Conservation (phyloP, 371 early-diverging fungal species). For the Haplosporangium sp. region DNA sequence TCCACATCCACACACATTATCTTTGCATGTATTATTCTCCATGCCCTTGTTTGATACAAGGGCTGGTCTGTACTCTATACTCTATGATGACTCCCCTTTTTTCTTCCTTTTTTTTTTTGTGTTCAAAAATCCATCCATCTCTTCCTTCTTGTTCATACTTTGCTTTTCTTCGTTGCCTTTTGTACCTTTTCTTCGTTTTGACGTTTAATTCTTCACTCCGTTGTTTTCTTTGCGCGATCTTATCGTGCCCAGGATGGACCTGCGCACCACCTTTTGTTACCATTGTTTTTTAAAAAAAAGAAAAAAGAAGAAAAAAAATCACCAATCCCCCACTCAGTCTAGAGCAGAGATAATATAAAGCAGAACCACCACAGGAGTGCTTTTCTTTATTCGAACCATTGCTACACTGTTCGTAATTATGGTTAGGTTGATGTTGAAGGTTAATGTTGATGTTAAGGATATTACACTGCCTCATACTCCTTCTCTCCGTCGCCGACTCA, state of each 20-base stretch:
- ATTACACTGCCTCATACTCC: no score
- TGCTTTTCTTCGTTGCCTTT: neutral
- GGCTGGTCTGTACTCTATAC: conserved; percentile 4
- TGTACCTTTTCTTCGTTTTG: neutral
- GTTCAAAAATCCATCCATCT: conserved; percentile 7
- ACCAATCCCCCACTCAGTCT: neutral
- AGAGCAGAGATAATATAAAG: conserved; percentile 5
- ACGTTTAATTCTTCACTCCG: neutral
- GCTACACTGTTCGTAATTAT: no score
- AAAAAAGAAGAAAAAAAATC: conserved; percentile 5
- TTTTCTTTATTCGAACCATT: no score
- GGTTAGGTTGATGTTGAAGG: neutral
- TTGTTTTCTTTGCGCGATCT: neutral
- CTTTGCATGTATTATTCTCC: conserved; percentile 16
- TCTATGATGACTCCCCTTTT: conserved; percentile 24
- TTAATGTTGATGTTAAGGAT: neutral
- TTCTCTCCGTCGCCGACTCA: neutral
- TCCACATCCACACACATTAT: conserved; percentile 1
- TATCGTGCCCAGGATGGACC: neutral
- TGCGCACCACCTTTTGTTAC: neutral
- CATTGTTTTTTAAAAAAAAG: conserved; percentile 1
- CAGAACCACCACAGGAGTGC: no score
- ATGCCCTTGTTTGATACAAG: conserved; percentile 2
- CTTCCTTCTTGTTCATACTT: neutral
- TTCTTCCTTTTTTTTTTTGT: conserved; percentile 27